These are phyloP conservation scores for Wickerhamomyces subpelliculosus DNA, from an alignment of 805 yeast genomes.

Conservation along the genomic window DNA sequence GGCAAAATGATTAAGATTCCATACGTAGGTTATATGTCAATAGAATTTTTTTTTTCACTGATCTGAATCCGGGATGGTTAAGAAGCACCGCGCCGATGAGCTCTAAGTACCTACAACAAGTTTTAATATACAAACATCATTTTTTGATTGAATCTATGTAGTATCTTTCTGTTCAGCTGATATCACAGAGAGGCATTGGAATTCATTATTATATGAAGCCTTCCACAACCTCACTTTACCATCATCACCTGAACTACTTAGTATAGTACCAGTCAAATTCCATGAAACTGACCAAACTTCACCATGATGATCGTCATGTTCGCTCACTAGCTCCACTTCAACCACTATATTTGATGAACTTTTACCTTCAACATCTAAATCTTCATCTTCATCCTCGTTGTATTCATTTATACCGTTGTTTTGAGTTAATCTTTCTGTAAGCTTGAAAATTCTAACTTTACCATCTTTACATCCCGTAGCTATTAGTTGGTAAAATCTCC, in stretches of 20 bases:
- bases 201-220: slow-evolving; percentile 74
- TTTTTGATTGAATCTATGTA: neutral
- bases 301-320: slow-evolving; percentile 68
- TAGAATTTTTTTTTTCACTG: neutral
- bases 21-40: neutral
- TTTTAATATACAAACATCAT: neutral
- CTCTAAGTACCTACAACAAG: neutral
- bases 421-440: slow-evolving; percentile 36
- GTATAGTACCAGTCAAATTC: slow-evolving; percentile 89
- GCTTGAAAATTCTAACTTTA: slow-evolving; percentile 74
- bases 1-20: no score
- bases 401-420: slow-evolving; percentile 1
- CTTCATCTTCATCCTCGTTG: slow-evolving; percentile 8
- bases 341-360: slow-evolving; percentile 22
- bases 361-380: slow-evolving; percentile 14
- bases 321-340: slow-evolving; percentile 54
- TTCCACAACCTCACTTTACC: slow-evolving; percentile 92
- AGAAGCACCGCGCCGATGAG: neutral
- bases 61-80: neutral
- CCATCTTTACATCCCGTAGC: slow-evolving; percentile 98
- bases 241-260: slow-evolving; percentile 94
- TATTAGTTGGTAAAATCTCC: slow-evolving; percentile 75
- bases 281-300: slow-evolving; percentile 97
- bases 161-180: slow-evolving; percentile 40
- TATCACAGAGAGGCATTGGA: slow-evolving; percentile 86